A percentile compares a stretch with the other conserved stretches of the same genome.
phyloP scores from a whole-genome alignment of 2,329 filamentous ascomycete genomes.

The Penicillium sp. region DNA sequence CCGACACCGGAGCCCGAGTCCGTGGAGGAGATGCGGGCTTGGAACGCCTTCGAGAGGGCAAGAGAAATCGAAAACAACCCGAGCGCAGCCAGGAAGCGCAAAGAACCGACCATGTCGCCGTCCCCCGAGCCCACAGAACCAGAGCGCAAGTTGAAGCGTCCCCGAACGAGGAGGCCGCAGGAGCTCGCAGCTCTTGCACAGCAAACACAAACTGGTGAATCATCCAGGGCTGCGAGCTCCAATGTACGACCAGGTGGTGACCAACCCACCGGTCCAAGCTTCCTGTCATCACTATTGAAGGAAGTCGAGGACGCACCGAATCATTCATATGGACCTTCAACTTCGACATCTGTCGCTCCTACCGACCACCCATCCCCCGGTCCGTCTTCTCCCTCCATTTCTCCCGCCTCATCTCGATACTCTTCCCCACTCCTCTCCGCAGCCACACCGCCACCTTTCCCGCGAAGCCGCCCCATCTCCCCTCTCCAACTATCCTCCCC shows the following conservation, averaged over 20 bases:
- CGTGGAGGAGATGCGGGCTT: slow-evolving; percentile 76
- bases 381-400: slow-evolving; percentile 44
- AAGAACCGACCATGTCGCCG: slow-evolving; percentile 70
- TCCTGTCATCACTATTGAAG: slow-evolving; percentile 80
- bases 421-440: slow-evolving; percentile 42
- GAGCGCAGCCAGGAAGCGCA: slow-evolving; percentile 46
- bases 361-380: slow-evolving; percentile 39
- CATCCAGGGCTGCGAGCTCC: slow-evolving; percentile 35
- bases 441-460: slow-evolving; percentile 39
- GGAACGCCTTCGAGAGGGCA: slow-evolving; percentile 87
- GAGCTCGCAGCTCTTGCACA: slow-evolving; percentile 49
- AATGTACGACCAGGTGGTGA: slow-evolving; percentile 35
- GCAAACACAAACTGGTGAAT: slow-evolving; percentile 42
- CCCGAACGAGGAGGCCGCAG: slow-evolving; percentile 69
- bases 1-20: slow-evolving; percentile 63
- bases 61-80: slow-evolving; percentile 62
- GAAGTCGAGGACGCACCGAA: slow-evolving; percentile 68
- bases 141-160: slow-evolving; percentile 82
- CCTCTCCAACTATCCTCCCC: slow-evolving; percentile 37
- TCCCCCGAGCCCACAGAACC: slow-evolving; percentile 66
- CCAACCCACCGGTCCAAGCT: slow-evolving; percentile 63
- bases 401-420: slow-evolving; percentile 40
- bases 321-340: slow-evolving; percentile 32
- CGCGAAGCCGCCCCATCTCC: slow-evolving; percentile 35
- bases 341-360: slow-evolving; percentile 36